Base-by-base conservation (phyloP, 2,329 filamentous ascomycete genomes). In the Corinectria fuckeliana region DNA sequence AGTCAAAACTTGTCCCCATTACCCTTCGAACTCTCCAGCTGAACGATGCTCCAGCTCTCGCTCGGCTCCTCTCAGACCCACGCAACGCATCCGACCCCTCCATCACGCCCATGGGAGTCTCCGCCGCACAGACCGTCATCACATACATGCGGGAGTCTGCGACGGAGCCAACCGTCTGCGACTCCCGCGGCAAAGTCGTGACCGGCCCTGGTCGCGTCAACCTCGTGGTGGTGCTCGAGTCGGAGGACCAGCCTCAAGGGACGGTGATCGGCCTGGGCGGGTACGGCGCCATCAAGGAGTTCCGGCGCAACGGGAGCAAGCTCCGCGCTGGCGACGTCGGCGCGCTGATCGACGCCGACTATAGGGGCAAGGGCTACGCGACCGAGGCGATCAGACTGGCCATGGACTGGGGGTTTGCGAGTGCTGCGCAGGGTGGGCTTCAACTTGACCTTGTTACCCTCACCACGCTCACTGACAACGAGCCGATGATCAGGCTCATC, bases 21-120 rank as follows among this genome's bases (percentile, higher is more conserved):
- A 18, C 26, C 25, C 50, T 58, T 28, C 56, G 50, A 16, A 49
- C 42, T 18, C 16, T 58, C 9, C 20, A 45, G 11, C 28, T 18
- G 13, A 16, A 34, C 8, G 56, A 58, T 20, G 56, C 56, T n/a
- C n/a, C 36, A 3, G 21, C 44, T 8, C 50, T 58, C 14, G 44
- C 56, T 2, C 56, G 38, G 14, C 38, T 58, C 9, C 50, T 58
- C 50, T 58, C 56, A 4, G 56, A 58, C n/a, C 50, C 50, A 11
- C 56, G 50, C 44, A 53, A 49, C 25, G 36, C 50, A 23, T 38
- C 56, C 2, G 56, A 58, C 38, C 56, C 56, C 14, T 42, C 42
- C 14, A 11, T 58, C 28, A 53, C 44, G 16, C 56, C 56, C 18
- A 58, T 58, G 50, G 50, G 44, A 10, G 21, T 44, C 14, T 14